phyloP scores from a whole-genome alignment of 2,329 filamentous ascomycete genomes.

The Sphaerulina vaccinii region DNA sequence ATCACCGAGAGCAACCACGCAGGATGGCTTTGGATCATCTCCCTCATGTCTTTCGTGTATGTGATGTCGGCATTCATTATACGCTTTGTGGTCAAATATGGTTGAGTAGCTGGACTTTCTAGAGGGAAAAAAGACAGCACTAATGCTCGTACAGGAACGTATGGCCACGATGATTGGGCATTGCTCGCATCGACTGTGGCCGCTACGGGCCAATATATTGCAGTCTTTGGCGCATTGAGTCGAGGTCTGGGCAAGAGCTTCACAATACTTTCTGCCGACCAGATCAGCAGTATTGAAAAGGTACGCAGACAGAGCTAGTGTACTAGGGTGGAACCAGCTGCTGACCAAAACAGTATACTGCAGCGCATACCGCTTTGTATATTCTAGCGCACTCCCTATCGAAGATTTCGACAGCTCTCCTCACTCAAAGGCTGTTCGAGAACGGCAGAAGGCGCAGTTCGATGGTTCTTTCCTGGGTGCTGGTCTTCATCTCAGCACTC shows the following conservation, averaged over 20 bases:
- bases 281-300: slow-evolving; percentile 13
- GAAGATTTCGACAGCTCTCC: slow-evolving; percentile 25
- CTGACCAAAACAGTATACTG: slow-evolving; percentile 15
- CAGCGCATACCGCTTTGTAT: slow-evolving; percentile 20
- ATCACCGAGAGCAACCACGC: slow-evolving; percentile 21
- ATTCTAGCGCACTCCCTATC: slow-evolving; percentile 21
- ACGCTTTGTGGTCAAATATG: slow-evolving; percentile 26
- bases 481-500: slow-evolving; percentile 11
- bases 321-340: not conserved
- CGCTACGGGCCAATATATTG: slow-evolving; percentile 27
- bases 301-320: slow-evolving; percentile 3
- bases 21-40: slow-evolving; percentile 26
- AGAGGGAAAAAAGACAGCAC: not conserved
- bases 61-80: slow-evolving; percentile 20
- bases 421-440: slow-evolving; percentile 24
- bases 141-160: slow-evolving; percentile 1
- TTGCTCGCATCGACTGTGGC: slow-evolving; percentile 28
- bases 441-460: slow-evolving; percentile 18
- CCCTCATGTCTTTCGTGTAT: slow-evolving; percentile 24
- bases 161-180: slow-evolving; percentile 34
- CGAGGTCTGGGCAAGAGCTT: slow-evolving; percentile 24
- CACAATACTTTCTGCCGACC: slow-evolving; percentile 6
- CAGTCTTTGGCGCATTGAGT: slow-evolving; percentile 23
- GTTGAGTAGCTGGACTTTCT: not conserved
- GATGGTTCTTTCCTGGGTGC: slow-evolving; percentile 14